Evolutionary conservation across 805 yeast species (phyloP).

Genomic region (Metschnikowia cerradonensis): DNA sequence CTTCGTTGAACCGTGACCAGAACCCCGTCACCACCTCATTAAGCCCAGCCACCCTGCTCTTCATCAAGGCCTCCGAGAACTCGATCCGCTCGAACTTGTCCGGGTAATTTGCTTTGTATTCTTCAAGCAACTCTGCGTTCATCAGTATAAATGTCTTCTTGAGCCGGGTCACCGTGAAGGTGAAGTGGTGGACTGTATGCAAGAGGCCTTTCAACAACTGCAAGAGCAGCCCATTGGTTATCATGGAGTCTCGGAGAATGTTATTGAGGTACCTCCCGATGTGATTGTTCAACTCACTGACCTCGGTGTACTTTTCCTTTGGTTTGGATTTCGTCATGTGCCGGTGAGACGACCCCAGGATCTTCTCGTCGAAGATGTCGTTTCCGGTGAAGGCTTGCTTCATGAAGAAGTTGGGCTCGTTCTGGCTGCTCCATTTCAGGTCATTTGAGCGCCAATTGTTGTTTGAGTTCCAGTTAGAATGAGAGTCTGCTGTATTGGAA

Average conservation of each 20-base stretch:
- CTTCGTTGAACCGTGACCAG: conserved; percentile 15
- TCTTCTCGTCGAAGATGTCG: conserved; percentile 23
- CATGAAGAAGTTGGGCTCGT: conserved; percentile 10
- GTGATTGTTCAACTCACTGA: conserved; percentile 32
- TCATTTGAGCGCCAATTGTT: not conserved
- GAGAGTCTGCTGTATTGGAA: too few relatives aligned
- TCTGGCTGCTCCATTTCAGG: conserved; percentile 3
- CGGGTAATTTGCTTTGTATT: conserved; percentile 24
- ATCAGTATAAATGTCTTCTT: conserved; percentile 50
- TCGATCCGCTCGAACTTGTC: conserved; percentile 34
- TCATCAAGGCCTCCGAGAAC: conserved; percentile 34
- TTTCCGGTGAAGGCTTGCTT: conserved; percentile 17
- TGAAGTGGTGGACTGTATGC: conserved; percentile 45
- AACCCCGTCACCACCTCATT: conserved; percentile 16
- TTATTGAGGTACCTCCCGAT: conserved; percentile 60
- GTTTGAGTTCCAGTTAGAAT: too few relatives aligned
- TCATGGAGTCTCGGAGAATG: conserved; percentile 59
- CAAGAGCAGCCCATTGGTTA: conserved; percentile 56
- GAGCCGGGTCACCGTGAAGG: conserved; percentile 47
- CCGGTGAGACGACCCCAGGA: conserved; percentile 8
- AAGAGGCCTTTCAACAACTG: conserved; percentile 43
- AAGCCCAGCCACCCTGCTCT: conserved; percentile 10
- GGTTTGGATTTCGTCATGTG: conserved; percentile 6
- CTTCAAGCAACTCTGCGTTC: conserved; percentile 44
- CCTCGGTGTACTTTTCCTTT: conserved; percentile 8